Percentiles rank a stretch among this genome's conserved stretches.
Conservation (phyloP, 331 rosid genomes). For the Pyrus hybrid region DNA sequence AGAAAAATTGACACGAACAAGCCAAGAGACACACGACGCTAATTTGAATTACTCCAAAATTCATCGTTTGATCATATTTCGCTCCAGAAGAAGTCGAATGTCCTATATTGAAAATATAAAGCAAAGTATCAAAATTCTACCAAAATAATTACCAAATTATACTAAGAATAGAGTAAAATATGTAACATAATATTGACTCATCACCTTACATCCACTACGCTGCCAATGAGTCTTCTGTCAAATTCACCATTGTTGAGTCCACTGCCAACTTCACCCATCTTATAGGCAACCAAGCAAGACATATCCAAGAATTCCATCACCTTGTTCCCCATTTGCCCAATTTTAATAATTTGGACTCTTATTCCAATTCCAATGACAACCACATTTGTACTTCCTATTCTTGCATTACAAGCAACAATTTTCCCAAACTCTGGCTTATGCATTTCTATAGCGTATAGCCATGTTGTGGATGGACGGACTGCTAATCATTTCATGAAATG, state of each 20-base stretch:
- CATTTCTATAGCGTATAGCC: constrained; percentile 25
- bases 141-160: no score
- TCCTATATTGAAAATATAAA: no score
- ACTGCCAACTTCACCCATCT: constrained; percentile 13
- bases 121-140: no score
- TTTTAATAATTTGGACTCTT: not conserved
- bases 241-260: constrained; percentile 29
- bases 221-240: not conserved
- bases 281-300: constrained; percentile 5
- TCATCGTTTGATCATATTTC: no score
- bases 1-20: no score
- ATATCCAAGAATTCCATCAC: constrained; percentile 22
- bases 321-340: constrained; percentile 26
- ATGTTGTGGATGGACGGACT: constrained; percentile 37
- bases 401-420: constrained; percentile 44
- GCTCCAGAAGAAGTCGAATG: no score
- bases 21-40: no score
- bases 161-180: no score
- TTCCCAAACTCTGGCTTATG: constrained; percentile 39
- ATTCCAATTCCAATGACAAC: not conserved
- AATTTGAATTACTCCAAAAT: no score
- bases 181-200: no score
- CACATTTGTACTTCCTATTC: constrained; percentile 27
- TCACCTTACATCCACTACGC: constrained; percentile 35
- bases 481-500: constrained; percentile 42